Base-by-base conservation (phyloP, 164 flowering plant species). In the Magnolia kwangsiensis region DNA sequence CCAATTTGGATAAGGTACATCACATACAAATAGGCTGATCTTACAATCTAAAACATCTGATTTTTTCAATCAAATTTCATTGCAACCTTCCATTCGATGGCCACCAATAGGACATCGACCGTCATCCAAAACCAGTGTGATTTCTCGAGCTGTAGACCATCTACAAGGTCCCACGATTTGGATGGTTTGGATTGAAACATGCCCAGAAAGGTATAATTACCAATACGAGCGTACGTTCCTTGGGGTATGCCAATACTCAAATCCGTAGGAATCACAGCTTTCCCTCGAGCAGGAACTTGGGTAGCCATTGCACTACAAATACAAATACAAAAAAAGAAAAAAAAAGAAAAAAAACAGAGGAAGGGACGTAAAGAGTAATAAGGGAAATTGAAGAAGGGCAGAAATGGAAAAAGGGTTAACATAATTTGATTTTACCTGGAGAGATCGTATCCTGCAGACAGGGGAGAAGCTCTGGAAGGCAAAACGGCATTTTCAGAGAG, bases 191-290 rank as follows among this genome's bases (percentile, higher is more conserved):
- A 27, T 27, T 27, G 29, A 27, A 27, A 27, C 29, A 27, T 2
- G 29, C 29, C 29, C 29, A 27, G 29, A 51, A 31, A 2, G 2
- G 37, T 23, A 67, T 0, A 72, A 27, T 27, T 85, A 90, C 95
- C 98, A 8, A 95, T 79, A 2, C 97, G 91, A 67, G 92, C 97
- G 63, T 95, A 95, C 0, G 96, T 89, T 65, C 92, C 96, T 73
- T 87, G 87, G 1, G 98, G 91, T 11, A 95, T 80, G 0, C 87
- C 86, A 18, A 92, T 89, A 84, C 94, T 89, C 65, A 93, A 74
- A 86, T 90, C 97, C 7, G 97, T 94, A 0, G 95, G 91, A 16
- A 93, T 82, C 21, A 91, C 79, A 1, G 92, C 96, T 75, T 91
- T 95, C 16, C 98, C 96, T 71, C 95, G 81, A 0, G 90, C 94